Percentiles rank a stretch among this genome's conserved stretches.
phyloP scores from a whole-genome alignment of 2,329 filamentous ascomycete genomes.

The Bipolaris gigantea region DNA sequence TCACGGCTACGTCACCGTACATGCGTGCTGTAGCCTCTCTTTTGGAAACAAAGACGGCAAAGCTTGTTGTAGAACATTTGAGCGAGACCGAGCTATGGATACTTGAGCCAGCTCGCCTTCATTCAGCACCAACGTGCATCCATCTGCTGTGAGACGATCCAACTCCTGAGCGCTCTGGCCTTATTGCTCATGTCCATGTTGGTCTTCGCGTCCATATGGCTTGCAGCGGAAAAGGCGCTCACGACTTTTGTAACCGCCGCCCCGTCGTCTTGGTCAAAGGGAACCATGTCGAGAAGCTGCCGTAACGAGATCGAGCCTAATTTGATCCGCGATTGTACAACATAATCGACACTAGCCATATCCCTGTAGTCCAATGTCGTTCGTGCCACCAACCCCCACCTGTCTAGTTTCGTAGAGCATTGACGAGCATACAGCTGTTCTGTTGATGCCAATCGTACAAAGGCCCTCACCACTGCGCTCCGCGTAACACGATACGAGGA shows the following conservation, averaged over 20 bases:
- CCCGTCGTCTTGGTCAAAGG: constrained; percentile 17
- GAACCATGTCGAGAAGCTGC: constrained; percentile 25
- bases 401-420: constrained; percentile 12
- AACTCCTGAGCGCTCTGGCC: constrained; percentile 25
- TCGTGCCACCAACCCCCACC: constrained; percentile 30
- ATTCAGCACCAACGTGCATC: not conserved
- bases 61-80: not conserved
- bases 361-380: constrained; percentile 19
- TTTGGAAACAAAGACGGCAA: not conserved
- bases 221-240: constrained; percentile 29
- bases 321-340: constrained; percentile 25
- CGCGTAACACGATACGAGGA: constrained; percentile 13
- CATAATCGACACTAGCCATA: constrained; percentile 19
- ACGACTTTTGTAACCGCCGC: constrained; percentile 17
- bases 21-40: not conserved
- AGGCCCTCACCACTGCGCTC: constrained; percentile 21
- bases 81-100: not conserved
- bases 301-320: constrained; percentile 29
- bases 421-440: constrained; percentile 33
- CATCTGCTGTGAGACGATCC: constrained; percentile 15
- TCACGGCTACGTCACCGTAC: not conserved
- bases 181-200: constrained; percentile 11
- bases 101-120: not conserved
- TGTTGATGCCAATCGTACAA: constrained; percentile 20
- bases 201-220: constrained; percentile 21